These are phyloP conservation scores for Zoysia matrella DNA, from an alignment of 202 grass and related monocot species.

Conservation along the genomic window DNA sequence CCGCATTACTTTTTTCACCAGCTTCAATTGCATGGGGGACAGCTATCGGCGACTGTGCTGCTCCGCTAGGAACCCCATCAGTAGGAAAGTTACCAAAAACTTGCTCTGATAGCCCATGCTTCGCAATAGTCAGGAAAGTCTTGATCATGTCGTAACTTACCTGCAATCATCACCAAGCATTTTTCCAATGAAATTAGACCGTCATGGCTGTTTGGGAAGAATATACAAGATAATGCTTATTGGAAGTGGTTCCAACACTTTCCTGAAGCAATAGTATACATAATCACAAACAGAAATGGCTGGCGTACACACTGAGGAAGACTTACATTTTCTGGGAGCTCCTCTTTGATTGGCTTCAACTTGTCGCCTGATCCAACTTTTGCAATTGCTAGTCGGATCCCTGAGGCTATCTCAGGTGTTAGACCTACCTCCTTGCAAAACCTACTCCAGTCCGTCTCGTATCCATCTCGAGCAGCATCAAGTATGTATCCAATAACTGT, in stretches of 20 bases:
- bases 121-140: slow-evolving; percentile 66
- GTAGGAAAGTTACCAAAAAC: slow-evolving; percentile 36
- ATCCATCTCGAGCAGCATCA: slow-evolving; percentile 80
- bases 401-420: slow-evolving; percentile 68
- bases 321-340: slow-evolving; percentile 79
- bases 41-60: slow-evolving; percentile 19
- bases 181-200: slow-evolving; percentile 5
- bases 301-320: not conserved
- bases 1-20: not conserved
- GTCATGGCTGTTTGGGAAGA: slow-evolving; percentile 3
- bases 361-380: slow-evolving; percentile 75
- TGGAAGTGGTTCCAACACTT: slow-evolving; percentile 3
- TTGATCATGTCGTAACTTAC: slow-evolving; percentile 84
- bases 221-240: not conserved
- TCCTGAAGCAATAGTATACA: slow-evolving; percentile 25
- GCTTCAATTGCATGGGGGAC: slow-evolving; percentile 21
- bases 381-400: slow-evolving; percentile 62
- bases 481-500: slow-evolving; percentile 83
- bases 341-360: slow-evolving; percentile 89
- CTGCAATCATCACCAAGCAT: slow-evolving; percentile 47
- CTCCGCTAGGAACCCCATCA: slow-evolving; percentile 8
- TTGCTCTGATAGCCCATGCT: slow-evolving; percentile 59
- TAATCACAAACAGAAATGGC: slow-evolving; percentile 12
- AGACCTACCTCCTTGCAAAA: slow-evolving; percentile 75
- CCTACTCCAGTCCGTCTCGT: slow-evolving; percentile 77